Base-by-base conservation (phyloP, 2,329 filamentous ascomycete genomes). In the Cladophialophora exuberans region DNA sequence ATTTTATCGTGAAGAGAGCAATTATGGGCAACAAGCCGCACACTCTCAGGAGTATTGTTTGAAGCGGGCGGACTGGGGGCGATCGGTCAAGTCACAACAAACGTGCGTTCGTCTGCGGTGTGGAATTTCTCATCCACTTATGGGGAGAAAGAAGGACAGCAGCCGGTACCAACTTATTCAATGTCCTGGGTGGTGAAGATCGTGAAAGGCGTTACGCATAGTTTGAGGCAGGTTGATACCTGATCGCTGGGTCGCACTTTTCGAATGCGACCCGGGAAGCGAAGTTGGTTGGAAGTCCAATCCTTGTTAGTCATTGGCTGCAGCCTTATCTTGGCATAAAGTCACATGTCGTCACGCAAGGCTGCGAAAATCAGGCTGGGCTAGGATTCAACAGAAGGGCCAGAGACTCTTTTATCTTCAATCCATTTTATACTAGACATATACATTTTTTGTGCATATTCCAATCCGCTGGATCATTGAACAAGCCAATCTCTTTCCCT, bases 281-380 rank as follows among this genome's bases (percentile, higher is more conserved):
- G 46, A 49, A 49, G 33, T 49, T 42, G 46, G 22, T 38, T 9
- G 46, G 46, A 39, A 31, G 46, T 49, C 26, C 31, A 39, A 38
- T 17, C 46, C 17, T 15, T 20, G 18, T 35, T 35, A 49, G 39
- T 49, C 46, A 49, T 11, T 9, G 5, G 22, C 35, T 23, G 20
- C 33, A 3, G 15, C 9, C 31, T 4, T 3, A 17, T 23, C 46
- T 47, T 49, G 39, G 26, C 41, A 33, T 6, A 4, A 6, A 15
- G 41, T 38, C 39, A 44, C 41, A 30, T 52, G 18, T 28, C 18
- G 22, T 23, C 13, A 33, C 22, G 36, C 6, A 2, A 42, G 17
- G 4, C 2, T 9, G n/a, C n/a, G 33, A 13, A 31, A 2, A n/a
- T 31, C 30, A 10, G 2, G 2, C 3, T 36, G 33, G 2, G 10